Base-by-base conservation (phyloP, 768 basidiomycete genomes). In the Candolleomyces efflorescens region DNA sequence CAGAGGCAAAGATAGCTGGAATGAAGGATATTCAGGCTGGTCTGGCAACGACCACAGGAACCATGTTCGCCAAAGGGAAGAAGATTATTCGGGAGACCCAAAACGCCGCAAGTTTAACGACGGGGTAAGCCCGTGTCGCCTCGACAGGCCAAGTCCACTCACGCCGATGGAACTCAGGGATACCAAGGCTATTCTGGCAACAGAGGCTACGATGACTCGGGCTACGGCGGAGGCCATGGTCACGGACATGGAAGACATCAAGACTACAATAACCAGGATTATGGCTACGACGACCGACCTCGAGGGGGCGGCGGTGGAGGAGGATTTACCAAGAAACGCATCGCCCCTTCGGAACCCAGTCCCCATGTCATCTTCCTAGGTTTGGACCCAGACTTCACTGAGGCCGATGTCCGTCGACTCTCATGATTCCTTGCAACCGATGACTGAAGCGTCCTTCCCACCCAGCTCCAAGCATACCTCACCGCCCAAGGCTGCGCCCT, bases 281-380 rank as follows among this genome's bases (percentile, higher is more conserved):
- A 75, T 64, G 68, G 76, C 24, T 76, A 80, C 55, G 78, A 80
- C 54, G 83, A 86, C 67, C 83, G 74, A 55, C 68, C 69, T 48
- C 72, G 82, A 63, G 77, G 78, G 58, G 74, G 67, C 37, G 68
- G 67, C 52, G 73, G 69, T 47, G 69, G 67, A 46, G 73, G 68
- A 46, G 80, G 81, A 65, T 68, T n/a, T n/a, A n/a, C 68, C 68
- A 91, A 91, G 78, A 91, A 92, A 71, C 88, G 90, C 54, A 79
- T 91, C 43, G 78, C 83, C 58, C 88, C 91, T 27, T 94, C 91
- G 54, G 90, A 92, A 69, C 87, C 91, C 48, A 92, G 90, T 68
- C 85, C 87, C 46, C 94, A 98, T 75, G 91, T 98, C 69, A 96
- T 97, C 67, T 96, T 97, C 73, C 85, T 98, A 60, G 94, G 94